Conservation (phyloP, 306 rosid species). For the Dicorynia guianensis region DNA sequence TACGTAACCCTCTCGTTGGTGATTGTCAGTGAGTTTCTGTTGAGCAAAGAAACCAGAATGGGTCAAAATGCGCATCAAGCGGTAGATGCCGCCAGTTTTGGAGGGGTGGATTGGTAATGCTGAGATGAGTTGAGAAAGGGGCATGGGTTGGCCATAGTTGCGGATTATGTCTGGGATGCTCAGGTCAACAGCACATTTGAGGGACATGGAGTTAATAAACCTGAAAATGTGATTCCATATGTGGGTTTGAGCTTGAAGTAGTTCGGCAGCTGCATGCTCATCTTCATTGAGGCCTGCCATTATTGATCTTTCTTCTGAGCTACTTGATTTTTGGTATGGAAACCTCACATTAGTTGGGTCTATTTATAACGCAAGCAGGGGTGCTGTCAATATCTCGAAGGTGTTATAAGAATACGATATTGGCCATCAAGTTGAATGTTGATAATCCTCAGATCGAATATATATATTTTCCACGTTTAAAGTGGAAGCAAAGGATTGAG, state of each 20-base stretch:
- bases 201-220: slow-evolving; percentile 53
- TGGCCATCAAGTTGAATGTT: no score
- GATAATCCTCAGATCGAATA: no score
- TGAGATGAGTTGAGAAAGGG: slow-evolving; percentile 47
- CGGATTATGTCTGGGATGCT: slow-evolving; percentile 48
- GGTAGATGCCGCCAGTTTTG: slow-evolving; percentile 40
- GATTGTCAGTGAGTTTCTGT: background rate
- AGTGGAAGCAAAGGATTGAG: no score
- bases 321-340: background rate
- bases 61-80: slow-evolving; percentile 56
- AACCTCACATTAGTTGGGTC: background rate
- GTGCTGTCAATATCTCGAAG: background rate
- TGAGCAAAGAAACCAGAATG: slow-evolving; percentile 56
- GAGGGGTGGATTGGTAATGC: slow-evolving; percentile 49
- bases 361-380: slow-evolving; percentile 2
- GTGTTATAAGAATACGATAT: no score
- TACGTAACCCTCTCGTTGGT: slow-evolving; percentile 45
- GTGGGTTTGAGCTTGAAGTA: slow-evolving; percentile 48
- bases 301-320: background rate
- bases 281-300: slow-evolving; percentile 35
- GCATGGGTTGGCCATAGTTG: slow-evolving; percentile 49
- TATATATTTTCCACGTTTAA: no score
- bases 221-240: slow-evolving; percentile 49
- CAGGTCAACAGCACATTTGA: slow-evolving; percentile 59
- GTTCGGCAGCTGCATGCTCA: background rate